Evolutionary conservation across 441 rosid genomes (phyloP), one percentile per base, ranked within the genome.

Genomic region (Arabidopsis hybrid): DNA sequence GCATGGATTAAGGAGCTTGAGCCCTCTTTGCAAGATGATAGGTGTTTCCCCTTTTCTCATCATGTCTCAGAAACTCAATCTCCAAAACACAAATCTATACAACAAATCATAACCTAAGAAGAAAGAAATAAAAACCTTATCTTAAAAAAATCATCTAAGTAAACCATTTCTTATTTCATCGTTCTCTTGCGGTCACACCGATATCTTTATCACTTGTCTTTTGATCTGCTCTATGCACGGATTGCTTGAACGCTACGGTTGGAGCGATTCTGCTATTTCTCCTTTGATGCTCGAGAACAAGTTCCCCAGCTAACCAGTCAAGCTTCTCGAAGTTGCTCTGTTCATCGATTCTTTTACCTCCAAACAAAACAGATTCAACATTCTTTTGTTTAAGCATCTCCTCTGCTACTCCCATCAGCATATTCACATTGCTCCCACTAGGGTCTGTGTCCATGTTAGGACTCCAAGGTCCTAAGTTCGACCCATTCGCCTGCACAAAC

Each of bases 231-330:
- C 84, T 80, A 11, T 82, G 80, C 56, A 86, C 76, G 29, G 88
- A 84, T 84, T 92, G 96, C 86, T 95, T 95, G 88, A 95, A 91
- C 49, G 92, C 99, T 65, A 95, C 97, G 77, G 97, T 95, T 82
- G 99, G 99, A 78, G 97, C 94, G 4, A 95, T 92, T 69, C 99
- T 82, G 81, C 87, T 82, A 77, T 91, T 92, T 85, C 97, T 85
- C 88, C 91, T 89, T 86, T 87, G 94, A 82, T 95, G 99, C 80
- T 95, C 99, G 32, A 85, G 84, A 71, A 95, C 96, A 52, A 95
- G 97, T 69, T 90, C 93, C 34, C 83, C 85, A 2, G 99, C 96
- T 55, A 95, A 83, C 90, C 92, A 86, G 42, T 95, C 99, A 0
- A 95, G 87, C 75, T 89, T 95, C 86, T 92, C 97, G 17, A 78